Evolutionary conservation across 1,284 basidiomycete species (phyloP).

Genomic region (Apiotrichum laibachii): DNA sequence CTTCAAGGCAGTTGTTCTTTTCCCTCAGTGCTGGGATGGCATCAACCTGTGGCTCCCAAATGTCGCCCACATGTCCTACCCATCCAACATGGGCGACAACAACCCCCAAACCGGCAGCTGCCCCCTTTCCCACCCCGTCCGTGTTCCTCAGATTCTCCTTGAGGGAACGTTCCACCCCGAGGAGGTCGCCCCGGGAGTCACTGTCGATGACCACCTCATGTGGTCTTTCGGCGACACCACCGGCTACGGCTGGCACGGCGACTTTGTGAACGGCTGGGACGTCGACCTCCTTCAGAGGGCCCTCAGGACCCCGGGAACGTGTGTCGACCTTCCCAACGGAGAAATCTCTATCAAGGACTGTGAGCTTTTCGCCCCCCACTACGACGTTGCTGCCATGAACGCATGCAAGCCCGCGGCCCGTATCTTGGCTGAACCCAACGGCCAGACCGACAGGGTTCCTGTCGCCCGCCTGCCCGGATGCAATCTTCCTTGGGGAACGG

Average conservation of each 20-base stretch:
- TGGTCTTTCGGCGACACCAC: constrained; percentile 48
- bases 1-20: constrained; percentile 30
- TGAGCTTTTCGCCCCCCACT: constrained; percentile 24
- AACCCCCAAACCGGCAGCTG: constrained; percentile 22
- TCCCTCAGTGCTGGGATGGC: constrained; percentile 40
- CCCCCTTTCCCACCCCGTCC: constrained; percentile 38
- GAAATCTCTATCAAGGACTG: constrained; percentile 29
- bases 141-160: constrained; percentile 38
- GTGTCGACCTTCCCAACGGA: constrained; percentile 17
- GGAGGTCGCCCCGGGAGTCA: constrained; percentile 21
- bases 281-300: constrained; percentile 27
- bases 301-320: constrained; percentile 26
- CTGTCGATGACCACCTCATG: constrained; percentile 31
- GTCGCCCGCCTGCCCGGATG: constrained; percentile 29
- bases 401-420: constrained; percentile 33
- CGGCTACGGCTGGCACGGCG: constrained; percentile 9
- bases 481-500: constrained; percentile 30
- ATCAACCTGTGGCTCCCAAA: constrained; percentile 35
- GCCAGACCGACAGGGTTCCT: constrained; percentile 22
- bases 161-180: constrained; percentile 35
- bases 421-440: constrained; percentile 26
- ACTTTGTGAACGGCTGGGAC: constrained; percentile 32
- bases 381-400: constrained; percentile 23
- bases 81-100: not conserved
- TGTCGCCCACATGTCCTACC: constrained; percentile 36